Percentiles rank a stretch among this genome's conserved stretches.
These are phyloP conservation scores for Linum trigynum DNA, from an alignment of 345 rosid genomes.

Conservation along the genomic window DNA sequence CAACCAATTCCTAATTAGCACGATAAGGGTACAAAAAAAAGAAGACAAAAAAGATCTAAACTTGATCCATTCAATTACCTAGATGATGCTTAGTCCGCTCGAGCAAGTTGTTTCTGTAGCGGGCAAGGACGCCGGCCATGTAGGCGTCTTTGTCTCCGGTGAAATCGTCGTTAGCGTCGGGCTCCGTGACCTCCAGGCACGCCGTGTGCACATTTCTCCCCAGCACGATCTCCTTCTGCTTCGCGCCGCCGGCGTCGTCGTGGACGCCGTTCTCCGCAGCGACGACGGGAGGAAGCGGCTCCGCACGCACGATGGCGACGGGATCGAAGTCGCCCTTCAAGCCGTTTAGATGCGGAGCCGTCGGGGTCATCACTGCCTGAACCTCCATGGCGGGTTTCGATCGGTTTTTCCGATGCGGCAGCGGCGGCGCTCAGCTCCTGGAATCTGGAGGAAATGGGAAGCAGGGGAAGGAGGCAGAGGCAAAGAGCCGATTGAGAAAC, in stretches of 20 bases:
- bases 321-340: conserved; percentile 41
- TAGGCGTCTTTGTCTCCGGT: conserved; percentile 93
- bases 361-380: neutral
- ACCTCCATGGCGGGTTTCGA: neutral
- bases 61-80: conserved; percentile 27
- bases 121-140: conserved; percentile 90
- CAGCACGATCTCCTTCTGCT: conserved; percentile 51
- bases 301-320: conserved; percentile 24
- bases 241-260: conserved; percentile 13
- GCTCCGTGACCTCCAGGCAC: conserved; percentile 79
- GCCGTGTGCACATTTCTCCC: conserved; percentile 79
- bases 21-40: neutral
- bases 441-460: neutral
- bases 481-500: neutral
- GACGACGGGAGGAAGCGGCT: conserved; percentile 39
- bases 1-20: neutral
- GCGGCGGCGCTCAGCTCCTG: neutral
- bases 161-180: conserved; percentile 71
- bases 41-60: neutral
- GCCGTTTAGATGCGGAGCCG: conserved; percentile 1
- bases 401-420: neutral
- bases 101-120: conserved; percentile 59
- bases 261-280: conserved; percentile 16
- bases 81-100: conserved; percentile 78
- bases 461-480: neutral